Evolutionary conservation across 257 asterid genomes (phyloP), one percentile per base, ranked within the genome.

Genomic region (Rehmannia glutinosa): DNA sequence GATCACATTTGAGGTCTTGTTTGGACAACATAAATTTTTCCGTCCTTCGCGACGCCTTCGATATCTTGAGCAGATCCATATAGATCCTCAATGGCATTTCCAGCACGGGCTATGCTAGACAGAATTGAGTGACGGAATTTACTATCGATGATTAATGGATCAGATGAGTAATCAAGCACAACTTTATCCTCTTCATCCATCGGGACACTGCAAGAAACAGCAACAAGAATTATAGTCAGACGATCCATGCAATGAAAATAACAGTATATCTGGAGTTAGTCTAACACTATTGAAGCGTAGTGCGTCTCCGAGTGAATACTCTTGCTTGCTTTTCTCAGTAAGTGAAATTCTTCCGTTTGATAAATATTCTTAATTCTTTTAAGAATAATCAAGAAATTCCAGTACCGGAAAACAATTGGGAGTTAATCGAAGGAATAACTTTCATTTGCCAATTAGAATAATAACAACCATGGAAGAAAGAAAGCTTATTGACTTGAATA

Each of bases 1-100:
- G 63, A 71, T 90, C 85, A 94, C 95, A 91, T 83, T 64, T 88
- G 99, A 1, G 99, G 97, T 71, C 99, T 86, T 51, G 99, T 94
- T 85, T 94, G 99, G 77, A 94, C 99, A 21, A 94, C 97, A 42
- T 86, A 94, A 28, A 94, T 80, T 66, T 91, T 79, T 4, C 97
- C 97, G 16, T 91, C 97, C 80, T 78, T 85, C 50, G 91, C 97
- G 5, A 84, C 99, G 39, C 99, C 97, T 78, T 94, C 99, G 33
- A 91, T 91, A 68, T 88, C 99, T 78, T 94, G 99, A 52, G 99
- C 84, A 55, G 96, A 81, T 36, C 99, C 95, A 28, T 86, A 88
- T 17, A 93, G 81, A 64, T 83, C 92, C 83, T 93, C 99, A 13
- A 93, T 90, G 7, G 89, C 92, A 60, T 39, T 82, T 62, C 96